Percentiles rank a stretch among this genome's conserved stretches.
Conservation (phyloP, 768 basidiomycete species). For the Paxillus involutus region DNA sequence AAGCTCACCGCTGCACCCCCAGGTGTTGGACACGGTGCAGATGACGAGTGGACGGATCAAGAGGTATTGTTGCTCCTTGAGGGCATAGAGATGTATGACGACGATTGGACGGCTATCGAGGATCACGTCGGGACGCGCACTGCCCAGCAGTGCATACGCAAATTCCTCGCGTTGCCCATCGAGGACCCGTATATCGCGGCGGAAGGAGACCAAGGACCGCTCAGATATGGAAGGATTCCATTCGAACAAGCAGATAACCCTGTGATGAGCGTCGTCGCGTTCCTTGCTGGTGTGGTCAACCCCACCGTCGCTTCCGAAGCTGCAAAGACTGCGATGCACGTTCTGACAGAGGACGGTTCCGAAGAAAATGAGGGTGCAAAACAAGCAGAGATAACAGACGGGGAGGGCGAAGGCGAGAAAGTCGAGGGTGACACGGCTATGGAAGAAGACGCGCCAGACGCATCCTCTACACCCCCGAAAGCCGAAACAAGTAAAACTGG, state of each 20-base stretch:
- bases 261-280: constrained; percentile 98
- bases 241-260: constrained; percentile 97
- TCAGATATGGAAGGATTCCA: constrained; percentile 78
- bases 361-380: constrained; percentile 30
- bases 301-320: constrained; percentile 92
- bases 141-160: constrained; percentile 92
- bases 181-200: constrained; percentile 89
- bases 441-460: constrained; percentile 30
- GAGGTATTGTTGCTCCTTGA: constrained; percentile 90
- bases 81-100: constrained; percentile 96
- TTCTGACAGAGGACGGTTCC: constrained; percentile 64
- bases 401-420: constrained; percentile 35
- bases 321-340: constrained; percentile 85
- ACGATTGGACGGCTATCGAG: constrained; percentile 92
- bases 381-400: constrained; percentile 30
- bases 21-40: constrained; percentile 36
- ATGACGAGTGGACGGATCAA: constrained; percentile 87
- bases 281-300: constrained; percentile 89
- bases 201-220: constrained; percentile 72
- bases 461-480: constrained; percentile 4
- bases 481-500: constrained; percentile 16
- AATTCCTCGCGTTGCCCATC: constrained; percentile 94
- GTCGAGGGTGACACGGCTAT: constrained; percentile 42
- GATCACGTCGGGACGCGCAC: constrained; percentile 91
- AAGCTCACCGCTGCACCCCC: constrained; percentile 56